phyloP scores from a whole-genome alignment of 2,329 filamentous ascomycete genomes.

The Xylariales sp. region DNA sequence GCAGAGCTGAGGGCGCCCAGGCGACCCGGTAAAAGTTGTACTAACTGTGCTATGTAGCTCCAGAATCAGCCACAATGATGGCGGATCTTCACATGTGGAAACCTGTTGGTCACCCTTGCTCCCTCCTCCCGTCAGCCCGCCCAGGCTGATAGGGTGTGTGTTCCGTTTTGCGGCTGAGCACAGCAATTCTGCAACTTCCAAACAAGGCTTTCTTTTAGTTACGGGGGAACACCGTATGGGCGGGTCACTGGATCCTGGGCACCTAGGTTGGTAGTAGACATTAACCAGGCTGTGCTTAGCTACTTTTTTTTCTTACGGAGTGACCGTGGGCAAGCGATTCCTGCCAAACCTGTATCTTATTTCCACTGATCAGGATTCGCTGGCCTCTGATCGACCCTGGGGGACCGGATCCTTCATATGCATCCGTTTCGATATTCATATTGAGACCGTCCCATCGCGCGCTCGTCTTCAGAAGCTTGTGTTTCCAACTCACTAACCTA shows the following conservation, averaged over 20 bases:
- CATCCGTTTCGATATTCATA: too few relatives aligned
- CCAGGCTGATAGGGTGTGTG: constrained; percentile 3
- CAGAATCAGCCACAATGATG: constrained; percentile 2
- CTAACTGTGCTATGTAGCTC: neutral
- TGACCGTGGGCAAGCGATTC: too few relatives aligned
- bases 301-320: too few relatives aligned
- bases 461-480: neutral
- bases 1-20: too few relatives aligned
- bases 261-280: neutral
- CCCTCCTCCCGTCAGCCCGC: too few relatives aligned
- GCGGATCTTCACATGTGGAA: too few relatives aligned
- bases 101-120: too few relatives aligned
- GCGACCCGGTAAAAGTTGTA: neutral
- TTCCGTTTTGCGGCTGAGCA: constrained; percentile 6
- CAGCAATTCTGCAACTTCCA: neutral
- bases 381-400: neutral
- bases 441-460: neutral
- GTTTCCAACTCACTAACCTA: neutral
- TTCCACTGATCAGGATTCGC: neutral
- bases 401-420: too few relatives aligned
- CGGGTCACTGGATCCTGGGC: too few relatives aligned
- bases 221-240: neutral
- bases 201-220: constrained; percentile 5
- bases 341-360: too few relatives aligned
- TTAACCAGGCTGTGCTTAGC: constrained; percentile 4